Evolutionary conservation across 805 yeast species (phyloP), one percentile per base, ranked within the genome.

Genomic region (Candida xiaguanensis): DNA sequence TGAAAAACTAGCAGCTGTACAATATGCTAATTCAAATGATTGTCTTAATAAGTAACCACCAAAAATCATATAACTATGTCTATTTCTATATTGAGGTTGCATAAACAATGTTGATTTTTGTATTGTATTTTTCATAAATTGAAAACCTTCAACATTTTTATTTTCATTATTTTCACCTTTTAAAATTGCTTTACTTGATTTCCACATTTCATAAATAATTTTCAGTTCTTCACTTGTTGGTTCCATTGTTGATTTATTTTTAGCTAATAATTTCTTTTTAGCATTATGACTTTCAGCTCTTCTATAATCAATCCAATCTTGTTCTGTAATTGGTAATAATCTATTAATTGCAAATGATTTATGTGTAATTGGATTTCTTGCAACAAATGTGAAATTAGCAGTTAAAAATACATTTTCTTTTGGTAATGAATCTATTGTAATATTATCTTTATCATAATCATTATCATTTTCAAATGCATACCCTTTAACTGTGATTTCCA

Each of bases 11-110:
- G 95, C 95, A 6, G 95, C 88, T 13, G 91, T 79, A 63, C 95
- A 88, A 58, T 89, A 90, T 1, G 96, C 97, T 53, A 90, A 75
- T 59, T 90, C 98, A 58, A 90, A 90, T 2, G 95, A 80, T 63
- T 89, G 95, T 61, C 96, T 79, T 70, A 90, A 75, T 54, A 90
- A 67, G 55, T 90, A 90, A 20, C 98, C 98, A 51, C 98, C 98
- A 61, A 90, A 90, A 33, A 90, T 86, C 87, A 89, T 88, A 63
- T 84, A 87, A 3, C 95, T 85, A 58, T 90, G 96, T 58, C 96
- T 78, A 68, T 90, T 90, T 64, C 97, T 78, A 66, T 89, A 90
- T 66, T 90, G 97, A 1, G 97, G 97, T 63, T 90, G 97, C 91
- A 90, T 91, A 62, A 89, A 80, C 53, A 82, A 75, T 5, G 96